Base-by-base conservation (phyloP, 352 stramenopile species). In the Thraustotheca clavata region DNA sequence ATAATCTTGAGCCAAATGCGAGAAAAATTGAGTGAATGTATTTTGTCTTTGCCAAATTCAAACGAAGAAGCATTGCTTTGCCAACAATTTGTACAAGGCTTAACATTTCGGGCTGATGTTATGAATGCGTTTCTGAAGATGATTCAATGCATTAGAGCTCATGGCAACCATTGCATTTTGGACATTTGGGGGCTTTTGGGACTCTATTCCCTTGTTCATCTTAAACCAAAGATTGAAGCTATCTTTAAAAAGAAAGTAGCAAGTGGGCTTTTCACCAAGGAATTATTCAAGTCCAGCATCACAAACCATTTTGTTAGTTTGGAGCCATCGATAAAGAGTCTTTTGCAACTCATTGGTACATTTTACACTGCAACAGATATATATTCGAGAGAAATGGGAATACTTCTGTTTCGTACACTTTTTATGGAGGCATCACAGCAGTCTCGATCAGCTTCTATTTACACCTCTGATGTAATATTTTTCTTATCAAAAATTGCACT, bases 51-150 rank as follows among this genome's bases (percentile, higher is more conserved):
- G 4, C 26, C n/a, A 27, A 62, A 29, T 16, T 43, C 43, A 14
- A 82, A 73, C 46, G 75, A 86, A 54, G 77, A 85, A 65, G 65
- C 72, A 26, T 65, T 87, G 5, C 73, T 86, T 7, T 59, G 85
- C 5, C 60, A 73, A 3, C 73, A 66, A 16, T 78, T 87, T 26
- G 62, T 80, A 9, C 77, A 87, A 49, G 72, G 76, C 4, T 79
- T 83, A 40, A 74, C 76, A 49, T 82, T 85, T 36, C 74, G 76
- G 0, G 69, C 75, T 38, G 76, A 87, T 24, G 29, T 85, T 14
- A 49, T 83, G 26, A 77, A 79, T 48, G 65, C 60, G 14, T 84
- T 85, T 41, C 14, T 85, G 14, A 67, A 67, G 32, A 20, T 67
- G 9, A 26, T 62, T 32, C 32, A 43, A 5, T 60, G 52, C 16